These are phyloP conservation scores for Cladobotryum protrusum DNA, from an alignment of 2,329 filamentous ascomycete species.

Conservation along the genomic window DNA sequence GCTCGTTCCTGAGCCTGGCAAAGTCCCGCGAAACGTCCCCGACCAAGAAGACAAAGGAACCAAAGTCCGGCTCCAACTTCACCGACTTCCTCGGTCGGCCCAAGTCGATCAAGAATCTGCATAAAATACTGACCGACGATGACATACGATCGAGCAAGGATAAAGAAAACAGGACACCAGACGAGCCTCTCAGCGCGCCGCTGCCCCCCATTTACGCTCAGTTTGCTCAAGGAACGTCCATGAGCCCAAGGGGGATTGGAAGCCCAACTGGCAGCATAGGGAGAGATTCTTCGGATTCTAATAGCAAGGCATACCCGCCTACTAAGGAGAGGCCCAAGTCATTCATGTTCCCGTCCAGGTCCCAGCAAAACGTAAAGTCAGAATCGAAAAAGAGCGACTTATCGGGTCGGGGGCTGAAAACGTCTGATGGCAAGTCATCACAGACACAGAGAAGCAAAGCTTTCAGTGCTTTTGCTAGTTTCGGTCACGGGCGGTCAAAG, in stretches of 20 bases:
- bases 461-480: conserved; percentile 32
- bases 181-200: conserved; percentile 26
- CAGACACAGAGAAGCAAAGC: conserved; percentile 32
- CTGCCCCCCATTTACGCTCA: conserved; percentile 81
- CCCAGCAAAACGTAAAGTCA: conserved; percentile 15
- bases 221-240: conserved; percentile 41
- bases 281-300: conserved; percentile 4
- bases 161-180: conserved; percentile 75
- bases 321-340: conserved; percentile 45
- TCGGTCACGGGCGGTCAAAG: conserved; percentile 34
- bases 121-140: conserved; percentile 47
- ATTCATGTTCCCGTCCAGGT: conserved; percentile 33
- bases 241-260: conserved; percentile 10
- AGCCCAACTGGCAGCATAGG: conserved; percentile 8
- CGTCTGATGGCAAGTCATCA: conserved; percentile 10
- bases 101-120: conserved; percentile 65
- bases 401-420: conserved; percentile 29
- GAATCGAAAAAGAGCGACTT: conserved; percentile 22
- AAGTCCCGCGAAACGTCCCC: conserved; percentile 44
- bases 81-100: conserved; percentile 66
- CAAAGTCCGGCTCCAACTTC: conserved; percentile 73
- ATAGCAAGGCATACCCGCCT: conserved; percentile 1
- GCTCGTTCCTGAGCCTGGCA: conserved; percentile 18
- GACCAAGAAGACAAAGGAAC: conserved; percentile 58
- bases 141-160: conserved; percentile 51